These are phyloP conservation scores for Kwoniella dejecticola DNA, from an alignment of 768 basidiomycete species.

Conservation along the genomic window DNA sequence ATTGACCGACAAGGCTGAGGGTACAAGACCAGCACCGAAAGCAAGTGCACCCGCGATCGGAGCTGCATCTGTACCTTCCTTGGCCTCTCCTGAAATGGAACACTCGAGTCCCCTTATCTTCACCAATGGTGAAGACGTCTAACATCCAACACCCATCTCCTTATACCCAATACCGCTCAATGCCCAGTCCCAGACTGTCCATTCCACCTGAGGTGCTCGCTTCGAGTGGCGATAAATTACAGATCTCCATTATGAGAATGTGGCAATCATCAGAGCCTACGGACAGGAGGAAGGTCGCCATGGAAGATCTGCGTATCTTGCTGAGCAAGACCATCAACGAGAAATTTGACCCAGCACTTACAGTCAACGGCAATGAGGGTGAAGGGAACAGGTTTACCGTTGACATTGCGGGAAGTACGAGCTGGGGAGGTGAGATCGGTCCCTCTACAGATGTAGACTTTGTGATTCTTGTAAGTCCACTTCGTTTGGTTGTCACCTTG, in stretches of 20 bases:
- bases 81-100: neutral
- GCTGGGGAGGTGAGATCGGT: conserved; percentile 4
- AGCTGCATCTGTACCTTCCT: neutral
- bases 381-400: neutral
- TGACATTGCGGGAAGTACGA: conserved; percentile 2
- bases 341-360: neutral
- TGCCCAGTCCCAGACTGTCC: neutral
- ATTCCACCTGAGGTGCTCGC: neutral
- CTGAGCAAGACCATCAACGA: neutral
- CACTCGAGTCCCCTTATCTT: too few relatives aligned
- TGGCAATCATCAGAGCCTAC: conserved; percentile 4
- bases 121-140: too few relatives aligned
- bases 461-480: neutral
- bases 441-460: neutral
- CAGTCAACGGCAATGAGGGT: neutral
- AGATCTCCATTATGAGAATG: neutral
- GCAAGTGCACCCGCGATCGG: too few relatives aligned
- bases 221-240: neutral
- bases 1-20: too few relatives aligned
- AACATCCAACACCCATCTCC: neutral
- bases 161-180: neutral
- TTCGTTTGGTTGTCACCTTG: neutral
- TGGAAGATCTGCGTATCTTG: conserved; percentile 2
- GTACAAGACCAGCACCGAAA: too few relatives aligned
- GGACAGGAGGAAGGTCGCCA: neutral